phyloP scores from a whole-genome alignment of 805 yeast species.

The Ogataea degrootiae region DNA sequence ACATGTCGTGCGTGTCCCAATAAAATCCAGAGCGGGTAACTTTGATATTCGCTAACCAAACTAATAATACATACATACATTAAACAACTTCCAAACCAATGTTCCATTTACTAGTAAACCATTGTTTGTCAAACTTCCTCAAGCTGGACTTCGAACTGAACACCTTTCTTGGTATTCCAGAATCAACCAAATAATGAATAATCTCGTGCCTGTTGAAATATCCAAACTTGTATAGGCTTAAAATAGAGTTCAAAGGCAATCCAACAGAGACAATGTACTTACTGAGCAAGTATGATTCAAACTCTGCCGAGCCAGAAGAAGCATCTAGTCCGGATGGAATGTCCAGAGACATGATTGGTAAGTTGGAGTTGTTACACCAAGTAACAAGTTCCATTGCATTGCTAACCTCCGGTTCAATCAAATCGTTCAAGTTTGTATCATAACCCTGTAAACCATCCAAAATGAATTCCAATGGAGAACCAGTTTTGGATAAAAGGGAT shows the following conservation, averaged over 20 bases:
- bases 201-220: slow-evolving; percentile 43
- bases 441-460: slow-evolving; percentile 84
- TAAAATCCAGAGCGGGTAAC: neutral
- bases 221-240: slow-evolving; percentile 57
- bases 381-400: slow-evolving; percentile 42
- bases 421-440: slow-evolving; percentile 62
- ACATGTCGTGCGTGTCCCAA: too few species aligned
- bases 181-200: slow-evolving; percentile 59
- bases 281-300: slow-evolving; percentile 28
- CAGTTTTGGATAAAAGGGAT: slow-evolving; percentile 39
- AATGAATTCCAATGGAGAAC: slow-evolving; percentile 73
- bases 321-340: slow-evolving; percentile 81
- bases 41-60: neutral
- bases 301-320: slow-evolving; percentile 58
- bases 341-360: slow-evolving; percentile 62
- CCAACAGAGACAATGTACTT: slow-evolving; percentile 67
- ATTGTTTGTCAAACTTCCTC: slow-evolving; percentile 42
- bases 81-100: slow-evolving; percentile 18
- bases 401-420: slow-evolving; percentile 39
- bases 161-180: slow-evolving; percentile 62
- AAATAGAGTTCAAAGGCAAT: slow-evolving; percentile 61
- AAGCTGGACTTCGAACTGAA: slow-evolving; percentile 37
- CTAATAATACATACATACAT: neutral
- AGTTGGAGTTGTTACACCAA: slow-evolving; percentile 59
- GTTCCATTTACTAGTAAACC: slow-evolving; percentile 24